Evolutionary conservation across 140 eudicot genomes (phyloP).

Genomic region (Erigeron philadelphicus): DNA sequence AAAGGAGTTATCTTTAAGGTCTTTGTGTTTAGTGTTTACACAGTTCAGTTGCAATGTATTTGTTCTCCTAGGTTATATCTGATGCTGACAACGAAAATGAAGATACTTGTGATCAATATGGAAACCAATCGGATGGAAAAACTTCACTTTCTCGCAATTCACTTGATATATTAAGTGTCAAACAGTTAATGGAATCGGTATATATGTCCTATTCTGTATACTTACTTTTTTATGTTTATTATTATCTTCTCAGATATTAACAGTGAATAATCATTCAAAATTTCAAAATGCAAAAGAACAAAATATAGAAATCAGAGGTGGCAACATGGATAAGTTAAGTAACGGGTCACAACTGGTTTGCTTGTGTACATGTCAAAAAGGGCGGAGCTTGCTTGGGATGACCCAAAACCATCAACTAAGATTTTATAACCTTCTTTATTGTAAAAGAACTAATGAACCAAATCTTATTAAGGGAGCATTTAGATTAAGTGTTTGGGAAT

Average conservation of each 20-base stretch:
- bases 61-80: constrained; percentile 38
- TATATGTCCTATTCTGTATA: constrained; percentile 16
- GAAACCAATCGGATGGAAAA: constrained; percentile 57
- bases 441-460: too few relatives aligned
- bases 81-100: constrained; percentile 40
- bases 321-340: not conserved
- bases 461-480: too few relatives aligned
- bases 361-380: not conserved
- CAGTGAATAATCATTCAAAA: not conserved
- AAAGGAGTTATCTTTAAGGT: not conserved
- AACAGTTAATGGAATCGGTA: constrained; percentile 73
- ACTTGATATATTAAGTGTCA: constrained; percentile 55
- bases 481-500: too few relatives aligned
- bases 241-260: not conserved
- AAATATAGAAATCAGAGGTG: not conserved
- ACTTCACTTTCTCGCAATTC: constrained; percentile 44
- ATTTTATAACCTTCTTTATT: not conserved
- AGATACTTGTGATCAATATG: constrained; percentile 47
- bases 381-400: not conserved
- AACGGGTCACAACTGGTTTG: not conserved
- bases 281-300: not conserved
- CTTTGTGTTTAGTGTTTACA: constrained; percentile 1
- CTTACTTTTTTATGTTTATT: not conserved
- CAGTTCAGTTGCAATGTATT: constrained; percentile 10
- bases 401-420: not conserved